Percentiles rank a stretch among this genome's conserved stretches.
Evolutionary conservation across 495 filamentous ascomycete species (phyloP).

Genomic region (Mycothermus thermophilus): DNA sequence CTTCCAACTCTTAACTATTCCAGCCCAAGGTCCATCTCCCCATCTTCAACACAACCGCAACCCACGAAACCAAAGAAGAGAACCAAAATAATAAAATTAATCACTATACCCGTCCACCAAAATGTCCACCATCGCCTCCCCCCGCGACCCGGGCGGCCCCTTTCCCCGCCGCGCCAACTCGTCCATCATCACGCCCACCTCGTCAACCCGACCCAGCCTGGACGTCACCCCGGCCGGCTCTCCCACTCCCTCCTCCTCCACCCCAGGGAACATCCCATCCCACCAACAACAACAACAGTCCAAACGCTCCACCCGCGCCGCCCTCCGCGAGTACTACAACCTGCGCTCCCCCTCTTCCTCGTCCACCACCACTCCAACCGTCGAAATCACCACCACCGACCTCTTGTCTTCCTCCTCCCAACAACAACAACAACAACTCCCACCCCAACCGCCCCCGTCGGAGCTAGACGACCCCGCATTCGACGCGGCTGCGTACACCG

Average conservation of each 20-base stretch:
- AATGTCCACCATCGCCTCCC: slow-evolving; percentile 74
- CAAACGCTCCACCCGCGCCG: slow-evolving; percentile 46
- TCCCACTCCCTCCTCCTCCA: slow-evolving; percentile 37
- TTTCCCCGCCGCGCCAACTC: slow-evolving; percentile 27
- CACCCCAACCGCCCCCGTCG: slow-evolving; percentile 23
- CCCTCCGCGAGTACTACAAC: slow-evolving; percentile 89
- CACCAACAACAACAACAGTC: slow-evolving; percentile 31
- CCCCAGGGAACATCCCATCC: slow-evolving; percentile 1
- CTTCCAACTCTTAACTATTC: too few relatives aligned
- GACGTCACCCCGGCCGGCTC: slow-evolving; percentile 41
- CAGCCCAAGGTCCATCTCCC: too few relatives aligned
- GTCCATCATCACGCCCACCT: slow-evolving; percentile 40
- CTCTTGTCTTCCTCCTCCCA: slow-evolving; percentile 7
- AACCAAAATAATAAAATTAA: too few relatives aligned
- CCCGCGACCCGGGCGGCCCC: slow-evolving; percentile 38
- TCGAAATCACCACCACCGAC: slow-evolving; percentile 25
- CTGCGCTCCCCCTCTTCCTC: slow-evolving; percentile 34
- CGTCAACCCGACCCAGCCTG: slow-evolving; percentile 60
- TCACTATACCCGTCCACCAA: too few relatives aligned
- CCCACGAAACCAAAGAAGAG: too few relatives aligned
- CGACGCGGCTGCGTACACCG: slow-evolving; percentile 44
- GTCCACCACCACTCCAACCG: slow-evolving; percentile 23
- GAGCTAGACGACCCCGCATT: slow-evolving; percentile 48
- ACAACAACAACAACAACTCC: slow-evolving; percentile 19
- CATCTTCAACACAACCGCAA: too few relatives aligned